Percentiles rank a stretch among this genome's conserved stretches.
Evolutionary conservation across 371 early-diverging fungal genomes (phyloP).

Genomic region (Catenaria anguillulae): DNA sequence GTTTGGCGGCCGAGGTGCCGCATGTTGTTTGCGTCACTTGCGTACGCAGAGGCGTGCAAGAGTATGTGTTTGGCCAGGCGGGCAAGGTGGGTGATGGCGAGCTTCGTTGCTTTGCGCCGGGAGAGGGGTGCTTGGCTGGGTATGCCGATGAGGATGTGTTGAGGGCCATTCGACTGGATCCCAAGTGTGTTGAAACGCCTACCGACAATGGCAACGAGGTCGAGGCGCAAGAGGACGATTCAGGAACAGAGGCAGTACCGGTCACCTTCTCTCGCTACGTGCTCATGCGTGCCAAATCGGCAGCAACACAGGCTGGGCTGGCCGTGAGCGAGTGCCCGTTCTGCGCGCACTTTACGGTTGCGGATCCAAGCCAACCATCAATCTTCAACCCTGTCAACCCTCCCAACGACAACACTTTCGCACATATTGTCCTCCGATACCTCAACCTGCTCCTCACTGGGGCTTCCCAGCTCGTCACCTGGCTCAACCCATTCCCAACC

Average conservation of each 20-base stretch:
- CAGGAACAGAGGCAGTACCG: too few species aligned
- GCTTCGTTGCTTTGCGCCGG: slow-evolving; percentile 11
- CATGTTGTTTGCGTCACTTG: slow-evolving; percentile 13
- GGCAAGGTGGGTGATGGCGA: neutral
- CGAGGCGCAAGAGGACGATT: too few species aligned
- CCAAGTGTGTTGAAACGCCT: too few species aligned
- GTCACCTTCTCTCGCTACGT: too few species aligned
- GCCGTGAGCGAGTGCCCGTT: slow-evolving; percentile 10
- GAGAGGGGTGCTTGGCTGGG: neutral
- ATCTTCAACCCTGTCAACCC: too few species aligned
- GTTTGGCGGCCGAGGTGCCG: neutral
- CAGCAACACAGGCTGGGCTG: slow-evolving; percentile 3
- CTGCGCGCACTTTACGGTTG: slow-evolving; percentile 11
- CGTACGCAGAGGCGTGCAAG: slow-evolving; percentile 2
- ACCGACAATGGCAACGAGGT: too few species aligned
- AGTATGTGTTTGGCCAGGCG: slow-evolving; percentile 14
- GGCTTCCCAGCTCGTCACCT: too few species aligned
- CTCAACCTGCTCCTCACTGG: too few species aligned
- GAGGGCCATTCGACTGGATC: too few species aligned
- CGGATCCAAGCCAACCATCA: neutral
- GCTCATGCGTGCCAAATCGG: neutral
- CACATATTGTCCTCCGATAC: too few species aligned
- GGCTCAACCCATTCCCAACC: too few species aligned
- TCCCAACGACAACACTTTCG: too few species aligned
- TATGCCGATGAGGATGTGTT: neutral